Conservation (phyloP, 1,284 basidiomycete genomes). For the Boletus hoseneyae region DNA sequence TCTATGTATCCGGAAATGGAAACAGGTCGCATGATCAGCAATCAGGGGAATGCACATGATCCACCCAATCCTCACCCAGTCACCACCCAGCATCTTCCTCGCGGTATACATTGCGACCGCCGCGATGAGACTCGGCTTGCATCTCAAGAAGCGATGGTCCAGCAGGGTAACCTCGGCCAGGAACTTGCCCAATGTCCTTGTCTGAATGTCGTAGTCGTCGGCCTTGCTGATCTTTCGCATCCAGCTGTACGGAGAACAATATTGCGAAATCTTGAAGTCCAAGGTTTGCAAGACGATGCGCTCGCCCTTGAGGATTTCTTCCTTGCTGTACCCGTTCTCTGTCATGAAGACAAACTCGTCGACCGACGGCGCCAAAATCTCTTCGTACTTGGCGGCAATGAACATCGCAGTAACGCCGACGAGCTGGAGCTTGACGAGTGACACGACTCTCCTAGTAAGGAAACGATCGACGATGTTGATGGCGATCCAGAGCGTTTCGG, state of each 20-base stretch:
- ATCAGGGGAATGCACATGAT: constrained; percentile 10
- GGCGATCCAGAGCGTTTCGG: constrained; percentile 98
- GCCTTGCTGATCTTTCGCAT: constrained; percentile 98
- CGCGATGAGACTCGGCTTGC: constrained; percentile 93
- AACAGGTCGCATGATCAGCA: constrained; percentile 50
- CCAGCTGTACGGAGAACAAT: constrained; percentile 99
- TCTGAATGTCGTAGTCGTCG: constrained; percentile 98
- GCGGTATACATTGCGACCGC: constrained; percentile 98
- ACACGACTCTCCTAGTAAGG: constrained; percentile 89
- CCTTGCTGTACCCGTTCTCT: constrained; percentile 88
- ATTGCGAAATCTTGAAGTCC: constrained; percentile 93
- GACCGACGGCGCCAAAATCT: constrained; percentile 91
- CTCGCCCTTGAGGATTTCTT: constrained; percentile 98
- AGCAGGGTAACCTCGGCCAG: constrained; percentile 94
- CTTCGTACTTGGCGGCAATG: constrained; percentile 98
- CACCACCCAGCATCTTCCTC: constrained; percentile 85
- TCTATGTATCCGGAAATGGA: constrained; percentile 47
- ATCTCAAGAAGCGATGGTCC: constrained; percentile 91
- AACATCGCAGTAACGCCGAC: constrained; percentile 98
- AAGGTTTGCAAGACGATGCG: constrained; percentile 93
- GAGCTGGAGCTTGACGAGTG: constrained; percentile 93
- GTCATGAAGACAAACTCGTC: constrained; percentile 99
- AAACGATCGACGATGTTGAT: constrained; percentile 98
- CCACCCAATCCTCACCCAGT: constrained; percentile 72
- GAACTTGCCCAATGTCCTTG: constrained; percentile 96